These are phyloP conservation scores for Filobasidium wieringae DNA, from an alignment of 768 basidiomycete genomes.

Conservation along the genomic window DNA sequence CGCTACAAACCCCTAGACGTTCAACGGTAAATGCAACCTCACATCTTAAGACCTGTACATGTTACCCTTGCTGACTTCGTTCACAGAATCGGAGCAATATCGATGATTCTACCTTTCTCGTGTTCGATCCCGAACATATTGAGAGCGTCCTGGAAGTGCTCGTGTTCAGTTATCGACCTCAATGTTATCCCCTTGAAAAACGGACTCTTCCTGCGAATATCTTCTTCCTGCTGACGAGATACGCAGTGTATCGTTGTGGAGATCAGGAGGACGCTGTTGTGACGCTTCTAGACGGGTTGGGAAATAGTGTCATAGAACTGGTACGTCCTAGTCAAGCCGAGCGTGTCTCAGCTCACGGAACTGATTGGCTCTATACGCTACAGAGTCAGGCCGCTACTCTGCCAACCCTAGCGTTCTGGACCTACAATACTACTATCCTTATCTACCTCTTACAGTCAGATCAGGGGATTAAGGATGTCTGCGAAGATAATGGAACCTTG, in stretches of 20 bases:
- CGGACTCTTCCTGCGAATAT: constrained; percentile 78
- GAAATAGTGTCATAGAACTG: constrained; percentile 83
- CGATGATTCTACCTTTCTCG: constrained; percentile 76
- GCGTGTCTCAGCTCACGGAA: not conserved
- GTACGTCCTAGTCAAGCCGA: constrained; percentile 57
- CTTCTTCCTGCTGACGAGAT: constrained; percentile 78
- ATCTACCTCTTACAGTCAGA: constrained; percentile 61
- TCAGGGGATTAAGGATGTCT: constrained; percentile 48
- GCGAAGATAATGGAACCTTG: constrained; percentile 72
- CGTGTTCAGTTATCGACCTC: constrained; percentile 61
- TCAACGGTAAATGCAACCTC: not conserved
- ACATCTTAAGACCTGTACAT: not conserved
- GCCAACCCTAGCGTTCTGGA: constrained; percentile 80
- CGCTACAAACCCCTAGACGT: not conserved
- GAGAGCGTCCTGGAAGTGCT: constrained; percentile 69
- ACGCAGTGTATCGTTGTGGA: constrained; percentile 50
- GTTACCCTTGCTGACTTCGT: not conserved
- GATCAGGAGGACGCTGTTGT: constrained; percentile 50
- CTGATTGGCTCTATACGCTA: constrained; percentile 6
- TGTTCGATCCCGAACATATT: constrained; percentile 70
- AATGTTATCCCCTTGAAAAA: constrained; percentile 45
- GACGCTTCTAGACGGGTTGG: constrained; percentile 83
- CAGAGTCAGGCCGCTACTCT: constrained; percentile 51
- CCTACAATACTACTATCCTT: constrained; percentile 81
- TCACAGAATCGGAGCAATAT: not conserved